Evolutionary conservation across 129 eudicot genomes (phyloP).

Genomic region (Pulicaria dysenterica): DNA sequence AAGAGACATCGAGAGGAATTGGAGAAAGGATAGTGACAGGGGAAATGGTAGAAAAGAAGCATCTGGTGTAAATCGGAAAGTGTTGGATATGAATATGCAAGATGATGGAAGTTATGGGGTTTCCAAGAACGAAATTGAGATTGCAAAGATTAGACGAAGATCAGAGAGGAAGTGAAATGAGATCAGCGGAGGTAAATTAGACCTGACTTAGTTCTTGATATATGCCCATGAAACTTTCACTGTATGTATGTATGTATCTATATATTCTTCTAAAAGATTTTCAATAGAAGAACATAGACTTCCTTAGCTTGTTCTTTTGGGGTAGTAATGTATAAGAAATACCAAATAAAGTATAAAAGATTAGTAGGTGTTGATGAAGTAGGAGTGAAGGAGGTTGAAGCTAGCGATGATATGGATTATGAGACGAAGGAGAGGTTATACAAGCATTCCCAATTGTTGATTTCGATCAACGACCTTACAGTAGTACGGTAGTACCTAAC

Average conservation of each 20-base stretch:
- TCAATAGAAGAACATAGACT: no score
- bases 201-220: neutral
- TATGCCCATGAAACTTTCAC: slow-evolving; percentile 14
- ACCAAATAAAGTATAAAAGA: no score
- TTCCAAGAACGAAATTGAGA: slow-evolving; percentile 30
- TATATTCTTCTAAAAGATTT: no score
- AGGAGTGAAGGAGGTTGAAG: no score
- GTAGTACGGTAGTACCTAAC: no score
- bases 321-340: no score
- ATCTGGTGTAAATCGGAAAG: slow-evolving; percentile 34
- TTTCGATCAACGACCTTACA: no score
- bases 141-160: slow-evolving; percentile 13
- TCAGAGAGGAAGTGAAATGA: slow-evolving; percentile 25
- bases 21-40: slow-evolving; percentile 16
- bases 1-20: slow-evolving; percentile 23
- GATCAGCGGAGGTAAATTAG: neutral
- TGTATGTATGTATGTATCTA: slow-evolving; percentile 9
- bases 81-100: slow-evolving; percentile 72
- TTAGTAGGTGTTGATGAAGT: no score
- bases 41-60: slow-evolving; percentile 18
- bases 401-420: no score
- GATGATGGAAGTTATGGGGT: slow-evolving; percentile 72
- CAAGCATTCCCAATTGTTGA: no score
- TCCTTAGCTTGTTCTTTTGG: no score
- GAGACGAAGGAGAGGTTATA: no score